A percentile compares a stretch with the other conserved stretches of the same genome.
These are phyloP conservation scores for Penicillium goetzii DNA, from an alignment of 495 filamentous ascomycete genomes.

Conservation along the genomic window DNA sequence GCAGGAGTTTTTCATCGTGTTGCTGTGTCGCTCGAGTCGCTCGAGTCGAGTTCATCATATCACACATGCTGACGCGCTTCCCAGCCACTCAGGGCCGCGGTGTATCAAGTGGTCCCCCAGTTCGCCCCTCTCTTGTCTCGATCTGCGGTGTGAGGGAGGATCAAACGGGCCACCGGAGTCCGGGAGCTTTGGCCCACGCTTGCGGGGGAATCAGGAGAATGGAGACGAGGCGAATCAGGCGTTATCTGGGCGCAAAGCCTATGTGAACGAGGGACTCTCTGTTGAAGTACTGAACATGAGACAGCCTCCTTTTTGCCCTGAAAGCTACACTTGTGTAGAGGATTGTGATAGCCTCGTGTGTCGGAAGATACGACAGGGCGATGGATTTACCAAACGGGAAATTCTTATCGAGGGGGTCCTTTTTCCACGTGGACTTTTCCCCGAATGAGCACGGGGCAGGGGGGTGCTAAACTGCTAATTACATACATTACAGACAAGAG, in stretches of 20 bases:
- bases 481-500: background rate
- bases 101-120: slow-evolving; percentile 4
- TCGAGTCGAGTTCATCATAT: slow-evolving; percentile 2
- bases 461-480: background rate
- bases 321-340: no score
- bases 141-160: slow-evolving; percentile 12
- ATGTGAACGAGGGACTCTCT: background rate
- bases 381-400: background rate
- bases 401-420: slow-evolving; percentile 4
- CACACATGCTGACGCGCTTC: slow-evolving; percentile 8
- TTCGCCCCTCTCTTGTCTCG: background rate
- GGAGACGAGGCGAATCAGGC: slow-evolving; percentile 6
- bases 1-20: background rate
- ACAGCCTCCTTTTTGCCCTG: background rate
- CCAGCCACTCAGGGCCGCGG: slow-evolving; percentile 10
- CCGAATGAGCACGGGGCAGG: background rate
- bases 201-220: slow-evolving; percentile 6
- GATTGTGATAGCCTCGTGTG: background rate
- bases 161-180: slow-evolving; percentile 24
- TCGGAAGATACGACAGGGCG: background rate
- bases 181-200: slow-evolving; percentile 27
- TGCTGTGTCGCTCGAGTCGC: background rate
- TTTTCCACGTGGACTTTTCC: slow-evolving; percentile 4
- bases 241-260: slow-evolving; percentile 3
- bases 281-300: slow-evolving; percentile 1